Conservation (phyloP, 2,329 filamentous ascomycete species). For the Aspergillus sp. region DNA sequence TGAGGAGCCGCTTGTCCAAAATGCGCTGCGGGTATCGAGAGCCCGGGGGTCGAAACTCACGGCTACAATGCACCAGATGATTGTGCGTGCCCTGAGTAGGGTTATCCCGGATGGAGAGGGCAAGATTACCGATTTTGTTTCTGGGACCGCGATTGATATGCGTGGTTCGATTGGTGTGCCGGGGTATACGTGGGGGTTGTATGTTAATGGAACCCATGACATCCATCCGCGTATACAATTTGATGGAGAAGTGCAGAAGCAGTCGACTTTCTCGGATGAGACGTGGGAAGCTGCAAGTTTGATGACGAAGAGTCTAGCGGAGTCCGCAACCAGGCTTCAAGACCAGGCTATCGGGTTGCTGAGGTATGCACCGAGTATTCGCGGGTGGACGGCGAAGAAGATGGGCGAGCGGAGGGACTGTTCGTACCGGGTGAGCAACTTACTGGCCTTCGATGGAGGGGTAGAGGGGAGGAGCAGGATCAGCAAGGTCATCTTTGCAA, state of each 20-base stretch:
- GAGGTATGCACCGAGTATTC: constrained; percentile 41
- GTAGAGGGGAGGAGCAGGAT: constrained; percentile 19
- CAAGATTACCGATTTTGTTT: constrained; percentile 35
- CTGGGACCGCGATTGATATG: constrained; percentile 44
- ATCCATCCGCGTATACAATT: constrained; percentile 16
- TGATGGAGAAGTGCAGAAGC: background rate
- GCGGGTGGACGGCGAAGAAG: constrained; percentile 41
- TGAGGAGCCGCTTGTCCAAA: constrained; percentile 23
- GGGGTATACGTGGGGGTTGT: constrained; percentile 39
- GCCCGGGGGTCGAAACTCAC: constrained; percentile 43
- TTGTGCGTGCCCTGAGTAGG: constrained; percentile 39
- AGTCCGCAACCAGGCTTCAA: constrained; percentile 29
- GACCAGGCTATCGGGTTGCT: constrained; percentile 48
- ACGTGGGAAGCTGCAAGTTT: constrained; percentile 36
- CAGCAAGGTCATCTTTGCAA: constrained; percentile 44
- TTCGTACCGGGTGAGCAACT: constrained; percentile 50
- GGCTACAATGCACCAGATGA: constrained; percentile 41
- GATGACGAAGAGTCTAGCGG: constrained; percentile 34
- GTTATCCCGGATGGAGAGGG: constrained; percentile 20
- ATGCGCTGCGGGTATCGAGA: constrained; percentile 31
- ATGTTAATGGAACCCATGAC: constrained; percentile 30
- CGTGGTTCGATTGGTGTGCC: constrained; percentile 34
- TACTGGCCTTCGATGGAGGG: constrained; percentile 37
- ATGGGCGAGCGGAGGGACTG: constrained; percentile 39
- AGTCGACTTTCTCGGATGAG: background rate